Conservation (phyloP, 1,139 yeast genomes). For the Pichia inconspicua region DNA sequence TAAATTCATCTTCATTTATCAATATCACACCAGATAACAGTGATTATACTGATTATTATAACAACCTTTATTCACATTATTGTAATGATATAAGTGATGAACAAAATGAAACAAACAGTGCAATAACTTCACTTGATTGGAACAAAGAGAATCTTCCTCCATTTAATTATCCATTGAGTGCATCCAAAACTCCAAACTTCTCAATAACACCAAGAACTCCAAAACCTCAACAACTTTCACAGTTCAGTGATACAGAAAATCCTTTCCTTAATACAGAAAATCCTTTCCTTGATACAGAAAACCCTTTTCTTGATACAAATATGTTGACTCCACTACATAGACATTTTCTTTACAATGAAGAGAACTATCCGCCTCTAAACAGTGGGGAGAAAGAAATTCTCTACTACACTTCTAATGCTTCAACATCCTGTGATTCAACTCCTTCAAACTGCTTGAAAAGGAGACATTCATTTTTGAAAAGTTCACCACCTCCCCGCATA, state of each 20-base stretch:
- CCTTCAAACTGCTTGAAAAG: neutral
- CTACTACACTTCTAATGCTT: neutral
- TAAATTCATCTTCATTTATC: neutral
- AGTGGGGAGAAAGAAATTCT: neutral
- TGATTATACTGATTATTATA: conserved; percentile 1
- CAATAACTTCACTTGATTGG: conserved; percentile 3
- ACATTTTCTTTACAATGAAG: neutral
- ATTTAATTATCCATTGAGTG: conserved; percentile 1
- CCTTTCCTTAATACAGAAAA: conserved; percentile 1
- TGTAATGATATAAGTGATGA: neutral
- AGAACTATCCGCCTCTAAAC: too few species aligned
- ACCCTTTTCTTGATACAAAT: neutral
- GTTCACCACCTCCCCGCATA: neutral
- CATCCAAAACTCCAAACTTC: conserved; percentile 8
- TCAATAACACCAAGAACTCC: neutral
- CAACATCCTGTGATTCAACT: neutral
- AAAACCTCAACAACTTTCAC: neutral
- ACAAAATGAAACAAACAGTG: conserved; percentile 1
- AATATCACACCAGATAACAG: neutral
- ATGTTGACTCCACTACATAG: conserved; percentile 1
- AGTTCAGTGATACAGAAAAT: conserved; percentile 1
- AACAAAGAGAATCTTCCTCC: conserved; percentile 4
- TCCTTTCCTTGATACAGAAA: conserved; percentile 1
- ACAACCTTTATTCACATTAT: conserved; percentile 1
- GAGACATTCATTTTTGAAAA: neutral